phyloP scores from a whole-genome alignment of 2,329 filamentous ascomycete species.

The Beauveria rudraprayagi region DNA sequence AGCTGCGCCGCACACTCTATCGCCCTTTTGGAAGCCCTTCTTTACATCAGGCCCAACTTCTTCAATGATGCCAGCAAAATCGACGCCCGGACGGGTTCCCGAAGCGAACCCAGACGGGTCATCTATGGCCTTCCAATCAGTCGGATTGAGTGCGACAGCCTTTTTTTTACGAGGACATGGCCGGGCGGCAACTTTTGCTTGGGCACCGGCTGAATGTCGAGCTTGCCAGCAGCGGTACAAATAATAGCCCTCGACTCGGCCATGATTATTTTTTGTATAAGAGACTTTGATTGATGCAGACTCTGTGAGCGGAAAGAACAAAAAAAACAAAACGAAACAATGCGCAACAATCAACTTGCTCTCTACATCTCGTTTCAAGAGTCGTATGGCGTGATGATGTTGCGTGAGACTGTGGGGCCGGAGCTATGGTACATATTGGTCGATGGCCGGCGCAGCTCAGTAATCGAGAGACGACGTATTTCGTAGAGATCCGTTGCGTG shows the following conservation, averaged over 20 bases:
- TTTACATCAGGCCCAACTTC: conserved; percentile 35
- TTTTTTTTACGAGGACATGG: conserved; percentile 24
- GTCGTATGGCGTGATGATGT: too few species aligned
- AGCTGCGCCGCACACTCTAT: conserved; percentile 35
- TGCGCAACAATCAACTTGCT: too few species aligned
- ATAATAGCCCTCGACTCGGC: background rate
- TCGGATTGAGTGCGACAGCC: conserved; percentile 28
- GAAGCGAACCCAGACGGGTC: conserved; percentile 26
- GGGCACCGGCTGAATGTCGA: background rate
- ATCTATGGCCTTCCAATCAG: conserved; percentile 27
- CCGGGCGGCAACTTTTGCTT: conserved; percentile 5
- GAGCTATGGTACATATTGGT: too few species aligned
- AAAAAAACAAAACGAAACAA: too few species aligned
- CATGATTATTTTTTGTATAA: background rate
- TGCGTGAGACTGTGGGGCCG: too few species aligned
- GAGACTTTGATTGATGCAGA: too few species aligned
- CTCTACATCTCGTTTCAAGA: too few species aligned
- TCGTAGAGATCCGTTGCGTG: too few species aligned
- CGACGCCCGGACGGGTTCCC: conserved; percentile 15
- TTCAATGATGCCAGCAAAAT: conserved; percentile 39
- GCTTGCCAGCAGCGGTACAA: background rate
- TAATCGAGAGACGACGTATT: too few species aligned
- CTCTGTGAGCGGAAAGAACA: background rate
- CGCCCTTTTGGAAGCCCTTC: conserved; percentile 36
- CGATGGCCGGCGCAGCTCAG: too few species aligned